Conservation (phyloP, 805 yeast species). For the Yamadazyma nakazawae region DNA sequence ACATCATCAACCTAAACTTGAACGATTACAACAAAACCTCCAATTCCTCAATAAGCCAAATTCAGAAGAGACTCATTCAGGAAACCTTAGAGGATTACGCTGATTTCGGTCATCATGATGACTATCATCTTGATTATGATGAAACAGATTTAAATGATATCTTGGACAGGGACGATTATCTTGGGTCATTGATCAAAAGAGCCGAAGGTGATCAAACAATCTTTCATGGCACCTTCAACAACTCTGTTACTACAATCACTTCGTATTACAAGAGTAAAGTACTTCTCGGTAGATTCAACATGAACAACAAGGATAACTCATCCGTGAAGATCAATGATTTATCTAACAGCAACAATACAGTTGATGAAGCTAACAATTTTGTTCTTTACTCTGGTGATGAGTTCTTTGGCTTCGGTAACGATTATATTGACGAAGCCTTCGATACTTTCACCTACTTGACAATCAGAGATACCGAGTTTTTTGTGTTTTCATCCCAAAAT, state of each 20-base stretch:
- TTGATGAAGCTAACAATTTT: slow-evolving; percentile 27
- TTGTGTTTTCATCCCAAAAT: slow-evolving; percentile 32
- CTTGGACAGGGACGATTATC: background rate
- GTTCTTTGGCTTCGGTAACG: slow-evolving; percentile 44
- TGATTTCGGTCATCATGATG: slow-evolving; percentile 10
- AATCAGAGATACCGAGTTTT: slow-evolving; percentile 38
- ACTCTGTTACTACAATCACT: slow-evolving; percentile 23
- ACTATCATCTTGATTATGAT: background rate
- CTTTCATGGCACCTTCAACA: slow-evolving; percentile 31
- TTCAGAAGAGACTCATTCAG: slow-evolving; percentile 12
- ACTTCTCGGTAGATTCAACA: slow-evolving; percentile 30
- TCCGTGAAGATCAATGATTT: slow-evolving; percentile 23
- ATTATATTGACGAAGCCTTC: slow-evolving; percentile 19
- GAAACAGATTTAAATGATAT: background rate
- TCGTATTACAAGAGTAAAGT: slow-evolving; percentile 21
- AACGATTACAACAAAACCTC: slow-evolving; percentile 29
- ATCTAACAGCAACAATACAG: slow-evolving; percentile 26
- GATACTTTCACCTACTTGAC: slow-evolving; percentile 33
- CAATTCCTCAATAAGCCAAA: slow-evolving; percentile 24
- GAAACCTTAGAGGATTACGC: background rate
- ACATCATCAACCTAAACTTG: slow-evolving; percentile 27
- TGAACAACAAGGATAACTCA: slow-evolving; percentile 27
- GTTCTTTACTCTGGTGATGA: slow-evolving; percentile 35
- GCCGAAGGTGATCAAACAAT: slow-evolving; percentile 11
- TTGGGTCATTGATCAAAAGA: slow-evolving; percentile 14